These are phyloP conservation scores for Biancaea sappan DNA, from an alignment of 306 rosid species.

Conservation along the genomic window DNA sequence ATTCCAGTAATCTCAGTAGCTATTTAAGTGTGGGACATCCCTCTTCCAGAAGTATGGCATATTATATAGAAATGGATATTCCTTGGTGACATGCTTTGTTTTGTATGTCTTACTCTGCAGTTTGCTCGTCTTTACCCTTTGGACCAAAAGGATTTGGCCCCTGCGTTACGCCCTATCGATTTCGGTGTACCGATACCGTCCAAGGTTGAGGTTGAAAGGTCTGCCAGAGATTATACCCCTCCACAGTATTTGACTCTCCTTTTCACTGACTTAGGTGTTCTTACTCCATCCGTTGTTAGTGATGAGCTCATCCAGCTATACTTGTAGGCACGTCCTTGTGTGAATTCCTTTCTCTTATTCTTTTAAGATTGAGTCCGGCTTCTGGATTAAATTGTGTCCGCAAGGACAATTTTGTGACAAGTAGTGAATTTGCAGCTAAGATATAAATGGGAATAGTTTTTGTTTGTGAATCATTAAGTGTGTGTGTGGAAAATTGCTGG, in stretches of 20 bases:
- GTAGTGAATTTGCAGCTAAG: slow-evolving; percentile 6
- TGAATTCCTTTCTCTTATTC: slow-evolving; percentile 2
- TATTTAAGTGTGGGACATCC: slow-evolving; percentile 14
- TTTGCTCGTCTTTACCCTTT: slow-evolving; percentile 95
- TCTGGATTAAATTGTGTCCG: slow-evolving; percentile 21
- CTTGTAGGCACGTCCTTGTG: slow-evolving; percentile 46
- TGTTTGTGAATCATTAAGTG: neutral
- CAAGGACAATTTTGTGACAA: slow-evolving; percentile 32
- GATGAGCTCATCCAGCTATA: slow-evolving; percentile 98
- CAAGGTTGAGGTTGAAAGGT: slow-evolving; percentile 93
- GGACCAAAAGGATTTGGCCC: slow-evolving; percentile 94
- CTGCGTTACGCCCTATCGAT: slow-evolving; percentile 82
- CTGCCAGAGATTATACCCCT: slow-evolving; percentile 97
- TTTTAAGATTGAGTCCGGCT: neutral
- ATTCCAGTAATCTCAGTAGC: neutral
- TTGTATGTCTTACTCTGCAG: slow-evolving; percentile 50
- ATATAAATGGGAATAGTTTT: slow-evolving; percentile 4
- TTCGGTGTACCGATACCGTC: slow-evolving; percentile 94
- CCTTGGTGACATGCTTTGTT: slow-evolving; percentile 12
- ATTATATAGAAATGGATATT: slow-evolving; percentile 17
- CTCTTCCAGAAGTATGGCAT: neutral
- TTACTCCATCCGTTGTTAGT: slow-evolving; percentile 93
- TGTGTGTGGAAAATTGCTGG: neutral
- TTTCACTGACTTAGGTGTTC: slow-evolving; percentile 94
- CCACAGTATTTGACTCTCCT: slow-evolving; percentile 89